Evolutionary conservation across 768 basidiomycete species (phyloP).

Genomic region (Royoungia palumana): DNA sequence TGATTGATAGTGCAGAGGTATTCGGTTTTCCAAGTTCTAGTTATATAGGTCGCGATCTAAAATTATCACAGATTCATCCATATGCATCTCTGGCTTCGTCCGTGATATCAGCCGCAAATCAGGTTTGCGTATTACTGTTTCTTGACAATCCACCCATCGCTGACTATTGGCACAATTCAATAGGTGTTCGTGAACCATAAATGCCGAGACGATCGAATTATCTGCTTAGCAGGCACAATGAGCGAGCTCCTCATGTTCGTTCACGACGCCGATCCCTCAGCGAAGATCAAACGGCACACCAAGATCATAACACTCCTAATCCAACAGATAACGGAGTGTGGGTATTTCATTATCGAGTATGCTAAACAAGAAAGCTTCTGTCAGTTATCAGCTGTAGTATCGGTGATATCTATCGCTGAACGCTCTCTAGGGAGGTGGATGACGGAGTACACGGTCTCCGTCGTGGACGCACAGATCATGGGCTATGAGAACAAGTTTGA

Average conservation of each 20-base stretch:
- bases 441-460: background rate
- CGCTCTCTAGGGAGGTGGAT: background rate
- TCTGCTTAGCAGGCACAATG: conserved; percentile 2
- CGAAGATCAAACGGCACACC: too few species aligned
- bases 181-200: background rate
- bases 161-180: background rate
- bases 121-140: background rate
- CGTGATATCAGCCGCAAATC: background rate
- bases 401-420: too few species aligned
- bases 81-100: conserved; percentile 3
- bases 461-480: too few species aligned
- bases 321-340: too few species aligned
- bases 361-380: too few species aligned
- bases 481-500: too few species aligned
- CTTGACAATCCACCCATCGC: background rate
- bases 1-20: background rate
- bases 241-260: too few species aligned
- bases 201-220: background rate
- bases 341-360: too few species aligned
- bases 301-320: too few species aligned
- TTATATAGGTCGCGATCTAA: too few species aligned
- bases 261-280: too few species aligned
- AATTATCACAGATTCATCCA: conserved; percentile 5
- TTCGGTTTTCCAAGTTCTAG: background rate
- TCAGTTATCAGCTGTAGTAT: too few species aligned